Conservation (phyloP, 2,329 filamentous ascomycete genomes). For the Paraconiothyrium sp. region DNA sequence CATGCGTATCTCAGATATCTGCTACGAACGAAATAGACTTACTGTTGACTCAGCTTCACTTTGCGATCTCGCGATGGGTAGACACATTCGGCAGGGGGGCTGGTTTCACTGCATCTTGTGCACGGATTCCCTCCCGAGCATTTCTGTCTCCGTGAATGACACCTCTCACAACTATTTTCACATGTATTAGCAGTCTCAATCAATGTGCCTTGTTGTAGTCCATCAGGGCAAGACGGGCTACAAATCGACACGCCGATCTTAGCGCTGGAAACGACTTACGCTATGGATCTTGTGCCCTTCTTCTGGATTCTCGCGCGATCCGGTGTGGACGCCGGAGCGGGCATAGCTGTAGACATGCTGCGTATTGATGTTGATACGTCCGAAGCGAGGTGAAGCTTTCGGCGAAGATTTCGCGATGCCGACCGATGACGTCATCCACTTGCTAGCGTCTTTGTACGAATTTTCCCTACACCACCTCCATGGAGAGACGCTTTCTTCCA, state of each 20-base stretch:
- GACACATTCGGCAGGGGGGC: slow-evolving; percentile 3
- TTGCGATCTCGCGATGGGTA: slow-evolving; percentile 14
- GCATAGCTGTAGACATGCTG: slow-evolving; percentile 3
- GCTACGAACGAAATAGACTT: background rate
- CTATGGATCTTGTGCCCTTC: slow-evolving; percentile 5
- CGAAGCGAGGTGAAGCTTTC: background rate
- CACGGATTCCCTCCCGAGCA: slow-evolving; percentile 8
- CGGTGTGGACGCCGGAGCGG: background rate
- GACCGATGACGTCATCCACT: background rate
- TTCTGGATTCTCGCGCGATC: background rate
- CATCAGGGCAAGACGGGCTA: background rate
- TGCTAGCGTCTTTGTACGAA: background rate
- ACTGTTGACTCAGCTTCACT: slow-evolving; percentile 15
- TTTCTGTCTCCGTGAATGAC: slow-evolving; percentile 12
- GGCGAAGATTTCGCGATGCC: slow-evolving; percentile 1
- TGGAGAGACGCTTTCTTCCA: too few relatives aligned
- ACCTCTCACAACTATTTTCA: slow-evolving; percentile 4
- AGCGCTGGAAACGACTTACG: background rate
- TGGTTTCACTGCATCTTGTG: slow-evolving; percentile 4
- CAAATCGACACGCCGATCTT: too few relatives aligned
- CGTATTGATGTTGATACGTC: background rate
- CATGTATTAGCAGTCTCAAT: background rate
- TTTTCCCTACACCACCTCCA: background rate
- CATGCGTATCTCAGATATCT: background rate
- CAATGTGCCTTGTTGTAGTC: background rate